Conservation (phyloP, 305 asterid genomes). For the Fraxinus floribunda region DNA sequence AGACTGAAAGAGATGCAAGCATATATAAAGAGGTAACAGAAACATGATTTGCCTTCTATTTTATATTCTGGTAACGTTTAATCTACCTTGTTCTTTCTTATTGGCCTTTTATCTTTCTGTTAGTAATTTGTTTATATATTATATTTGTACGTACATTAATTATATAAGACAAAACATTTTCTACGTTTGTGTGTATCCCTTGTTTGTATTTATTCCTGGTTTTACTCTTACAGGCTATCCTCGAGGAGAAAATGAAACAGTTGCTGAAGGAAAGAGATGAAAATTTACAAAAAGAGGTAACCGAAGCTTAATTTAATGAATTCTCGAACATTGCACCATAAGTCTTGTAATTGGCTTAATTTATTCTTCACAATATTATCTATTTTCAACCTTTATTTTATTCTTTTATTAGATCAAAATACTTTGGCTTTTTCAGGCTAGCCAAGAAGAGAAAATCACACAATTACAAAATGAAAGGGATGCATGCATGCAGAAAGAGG, state of each 20-base stretch:
- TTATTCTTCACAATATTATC: background rate
- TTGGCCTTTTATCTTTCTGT: background rate
- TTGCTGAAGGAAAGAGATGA: slow-evolving; percentile 26
- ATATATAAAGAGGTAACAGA: slow-evolving; percentile 48
- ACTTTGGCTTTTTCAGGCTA: slow-evolving; percentile 20
- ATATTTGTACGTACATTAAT: background rate
- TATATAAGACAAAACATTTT: background rate
- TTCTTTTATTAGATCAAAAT: background rate
- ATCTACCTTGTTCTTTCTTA: background rate
- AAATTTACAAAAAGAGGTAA: slow-evolving; percentile 34
- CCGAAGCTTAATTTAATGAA: background rate
- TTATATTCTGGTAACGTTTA: background rate
- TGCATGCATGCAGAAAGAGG: slow-evolving; percentile 24
- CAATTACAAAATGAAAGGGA: slow-evolving; percentile 28
- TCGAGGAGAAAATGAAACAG: slow-evolving; percentile 27
- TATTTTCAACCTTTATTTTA: background rate
- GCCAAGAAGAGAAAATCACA: slow-evolving; percentile 27
- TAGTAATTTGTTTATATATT: background rate
- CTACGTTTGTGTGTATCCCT: background rate
- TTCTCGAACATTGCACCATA: background rate
- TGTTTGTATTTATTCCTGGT: background rate
- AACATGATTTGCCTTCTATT: background rate
- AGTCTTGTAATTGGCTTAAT: background rate
- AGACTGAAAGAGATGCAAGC: slow-evolving; percentile 46
- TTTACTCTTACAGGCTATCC: slow-evolving; percentile 22